Percentiles rank a stretch among this genome's conserved stretches.
Conservation (phyloP, 192 early-diverging fungal genomes). For the Coemansia sp. region DNA sequence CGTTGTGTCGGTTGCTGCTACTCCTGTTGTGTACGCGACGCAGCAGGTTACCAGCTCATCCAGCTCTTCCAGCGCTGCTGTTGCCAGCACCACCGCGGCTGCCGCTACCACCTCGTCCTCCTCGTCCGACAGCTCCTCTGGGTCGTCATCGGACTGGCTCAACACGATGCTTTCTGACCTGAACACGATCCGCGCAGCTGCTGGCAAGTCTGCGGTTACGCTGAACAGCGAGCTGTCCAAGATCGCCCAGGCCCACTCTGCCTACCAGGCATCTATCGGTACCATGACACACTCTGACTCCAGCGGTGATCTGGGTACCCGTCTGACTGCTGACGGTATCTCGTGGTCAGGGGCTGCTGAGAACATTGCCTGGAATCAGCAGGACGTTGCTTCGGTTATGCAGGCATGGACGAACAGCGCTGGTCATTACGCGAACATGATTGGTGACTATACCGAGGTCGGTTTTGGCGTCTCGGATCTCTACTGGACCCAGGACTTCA, state of each 20-base stretch:
- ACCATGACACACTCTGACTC: conserved; percentile 14
- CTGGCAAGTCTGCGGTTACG: conserved; percentile 18
- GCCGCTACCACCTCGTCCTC: background rate
- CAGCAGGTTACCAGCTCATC: background rate
- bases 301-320: conserved; percentile 28
- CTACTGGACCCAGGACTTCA: conserved; percentile 47
- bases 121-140: background rate
- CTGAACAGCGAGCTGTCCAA: conserved; percentile 18
- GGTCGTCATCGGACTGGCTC: conserved; percentile 20
- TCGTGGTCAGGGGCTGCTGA: conserved; percentile 34
- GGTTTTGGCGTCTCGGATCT: conserved; percentile 40
- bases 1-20: background rate
- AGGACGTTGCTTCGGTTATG: conserved; percentile 34
- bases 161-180: conserved; percentile 39
- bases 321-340: conserved; percentile 13
- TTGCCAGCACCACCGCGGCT: background rate
- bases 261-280: conserved; percentile 16
- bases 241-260: conserved; percentile 45
- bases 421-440: conserved; percentile 51
- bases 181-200: conserved; percentile 36
- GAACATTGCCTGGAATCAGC: conserved; percentile 55
- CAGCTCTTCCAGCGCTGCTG: background rate
- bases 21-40: background rate
- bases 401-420: conserved; percentile 49
- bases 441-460: conserved; percentile 40